These are phyloP conservation scores for Bassia scoparia DNA, from an alignment of 148 eudicot genomes.

Conservation along the genomic window DNA sequence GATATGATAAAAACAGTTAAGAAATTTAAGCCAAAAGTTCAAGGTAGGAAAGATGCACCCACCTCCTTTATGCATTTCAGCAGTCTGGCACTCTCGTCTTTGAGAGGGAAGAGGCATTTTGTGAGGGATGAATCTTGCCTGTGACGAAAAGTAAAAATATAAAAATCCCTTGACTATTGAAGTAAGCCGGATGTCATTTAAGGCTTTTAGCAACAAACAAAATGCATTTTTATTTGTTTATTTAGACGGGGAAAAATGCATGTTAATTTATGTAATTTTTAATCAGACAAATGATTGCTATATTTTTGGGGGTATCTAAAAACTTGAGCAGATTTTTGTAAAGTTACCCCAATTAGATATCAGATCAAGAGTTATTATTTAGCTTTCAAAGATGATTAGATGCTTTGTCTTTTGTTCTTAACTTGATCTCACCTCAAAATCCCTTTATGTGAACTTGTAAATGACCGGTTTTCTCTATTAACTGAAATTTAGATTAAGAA, in stretches of 20 bases:
- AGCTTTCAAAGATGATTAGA: background rate
- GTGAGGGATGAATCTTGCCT: conserved; percentile 91
- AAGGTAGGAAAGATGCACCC: conserved; percentile 10
- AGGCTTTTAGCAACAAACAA: no score
- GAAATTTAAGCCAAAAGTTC: no score
- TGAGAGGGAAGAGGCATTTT: conserved; percentile 57
- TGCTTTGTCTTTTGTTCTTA: background rate
- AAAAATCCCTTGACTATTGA: background rate
- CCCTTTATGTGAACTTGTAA: no score
- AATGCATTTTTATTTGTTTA: background rate
- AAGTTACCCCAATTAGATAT: background rate
- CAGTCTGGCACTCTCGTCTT: conserved; percentile 55
- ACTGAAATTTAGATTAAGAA: no score
- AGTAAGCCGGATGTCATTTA: background rate
- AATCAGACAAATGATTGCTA: no score
- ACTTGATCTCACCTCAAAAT: background rate
- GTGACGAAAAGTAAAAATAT: conserved; percentile 16
- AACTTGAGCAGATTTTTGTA: background rate
- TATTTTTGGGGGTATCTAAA: background rate
- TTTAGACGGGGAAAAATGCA: no score
- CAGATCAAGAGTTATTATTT: background rate
- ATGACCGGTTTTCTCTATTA: no score
- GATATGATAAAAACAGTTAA: no score
- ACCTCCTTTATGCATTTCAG: conserved; percentile 86
- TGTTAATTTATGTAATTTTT: no score